A percentile compares a stretch with the other conserved stretches of the same genome.
Conservation (phyloP, 495 filamentous ascomycete species). For the Venustampulla echinocandica region DNA sequence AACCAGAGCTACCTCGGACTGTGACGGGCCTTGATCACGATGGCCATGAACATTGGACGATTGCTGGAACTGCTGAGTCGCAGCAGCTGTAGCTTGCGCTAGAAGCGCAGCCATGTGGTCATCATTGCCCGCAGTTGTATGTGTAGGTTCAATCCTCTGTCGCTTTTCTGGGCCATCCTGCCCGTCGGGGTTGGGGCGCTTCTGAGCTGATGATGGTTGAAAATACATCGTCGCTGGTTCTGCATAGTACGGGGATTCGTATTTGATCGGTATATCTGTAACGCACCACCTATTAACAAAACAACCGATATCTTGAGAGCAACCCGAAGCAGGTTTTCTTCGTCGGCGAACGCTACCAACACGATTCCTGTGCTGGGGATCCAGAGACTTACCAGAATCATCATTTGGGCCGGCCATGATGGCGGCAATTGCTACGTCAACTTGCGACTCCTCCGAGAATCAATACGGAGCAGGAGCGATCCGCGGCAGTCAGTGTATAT, state of each 20-base stretch:
- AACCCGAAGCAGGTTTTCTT: no score
- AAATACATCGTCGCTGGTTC: neutral
- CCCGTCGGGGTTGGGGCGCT: conserved; percentile 1
- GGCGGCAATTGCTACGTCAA: no score
- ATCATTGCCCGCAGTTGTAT: conserved; percentile 4
- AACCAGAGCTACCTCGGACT: no score
- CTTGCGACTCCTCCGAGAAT: no score
- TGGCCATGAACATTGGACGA: neutral
- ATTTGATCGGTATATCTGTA: conserved; percentile 15
- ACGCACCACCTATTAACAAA: no score
- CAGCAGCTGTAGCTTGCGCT: conserved; percentile 14
- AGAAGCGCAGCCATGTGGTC: conserved; percentile 13
- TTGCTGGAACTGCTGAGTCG: conserved; percentile 1
- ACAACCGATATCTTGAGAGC: no score
- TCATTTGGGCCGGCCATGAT: no score
- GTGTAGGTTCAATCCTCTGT: conserved; percentile 12
- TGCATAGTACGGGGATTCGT: conserved; percentile 11
- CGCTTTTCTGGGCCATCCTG: conserved; percentile 17
- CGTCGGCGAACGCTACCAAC: neutral
- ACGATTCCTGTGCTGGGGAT: no score
- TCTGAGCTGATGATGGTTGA: conserved; percentile 14
- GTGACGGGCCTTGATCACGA: no score
- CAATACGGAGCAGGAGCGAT: no score
- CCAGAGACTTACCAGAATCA: no score
- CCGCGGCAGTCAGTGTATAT: no score